Base-by-base conservation (phyloP, 352 stramenopile genomes). In the Thalassiosira mediterranea region DNA sequence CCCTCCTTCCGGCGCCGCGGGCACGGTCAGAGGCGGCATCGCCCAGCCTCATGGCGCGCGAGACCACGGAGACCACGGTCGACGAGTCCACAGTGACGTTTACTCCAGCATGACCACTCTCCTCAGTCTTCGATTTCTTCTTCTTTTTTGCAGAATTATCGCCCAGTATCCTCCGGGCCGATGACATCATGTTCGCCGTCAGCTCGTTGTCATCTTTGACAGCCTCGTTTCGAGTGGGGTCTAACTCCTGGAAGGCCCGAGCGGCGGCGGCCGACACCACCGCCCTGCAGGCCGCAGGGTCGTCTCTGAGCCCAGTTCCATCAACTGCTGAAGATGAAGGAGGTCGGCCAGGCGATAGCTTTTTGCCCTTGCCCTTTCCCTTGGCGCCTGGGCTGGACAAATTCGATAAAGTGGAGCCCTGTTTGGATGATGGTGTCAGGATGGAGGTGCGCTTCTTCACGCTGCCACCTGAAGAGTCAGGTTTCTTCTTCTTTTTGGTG, bases 221-320 rank as follows among this genome's bases (percentile, higher is more conserved):
- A 13, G 34, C 13, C 34, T 7, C 13, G 11, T 63, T n/a, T 38
- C 57, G 62, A 29, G 61, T 47, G 4, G 83, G 83, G 59, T 83
- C 89, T 19, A 87, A 72, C 7, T 66, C 64, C 17, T 76, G 67
- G 76, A 91, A 89, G 2, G 72, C 74, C n/a, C 83, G 56, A 28
- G 83, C 87, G 26, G 77, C 79, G 1, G 81, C 78, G 3, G 84
- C 76, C 47, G 79, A 85, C 1, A 92, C 42, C 34, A 91, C 81
- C 17, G 87, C 84, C 8, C 80, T 49, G 23, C 74, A 82, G 2
- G 62, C 61, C 13, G 64, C 80, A 28, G 8, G 5, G 44, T 53
- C 44, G 34, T 13, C 34, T 7, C 7, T 42, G 34, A 7, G 7
- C 7, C 34, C 34, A 42, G 34, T 13, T 13, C 13, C 34, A 13